Evolutionary conservation across 1,284 basidiomycete species (phyloP), one percentile per base, ranked within the genome.

Genomic region (Volvariella surrecta): DNA sequence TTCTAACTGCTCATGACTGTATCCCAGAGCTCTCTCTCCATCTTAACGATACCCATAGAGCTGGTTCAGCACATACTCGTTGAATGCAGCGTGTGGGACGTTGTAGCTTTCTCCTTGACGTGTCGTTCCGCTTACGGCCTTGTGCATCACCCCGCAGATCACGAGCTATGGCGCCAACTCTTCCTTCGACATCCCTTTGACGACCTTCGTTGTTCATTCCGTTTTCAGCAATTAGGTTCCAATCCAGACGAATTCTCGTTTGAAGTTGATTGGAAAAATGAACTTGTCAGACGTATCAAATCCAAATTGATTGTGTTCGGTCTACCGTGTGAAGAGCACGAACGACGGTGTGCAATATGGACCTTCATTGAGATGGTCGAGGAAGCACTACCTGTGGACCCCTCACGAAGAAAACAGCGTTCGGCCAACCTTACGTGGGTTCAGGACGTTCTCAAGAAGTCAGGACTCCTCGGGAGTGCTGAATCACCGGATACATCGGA

Each of bases 121-220:
- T 79, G 73, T 53, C 63, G 61, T 18, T 51, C 58, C 8, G 70
- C 74, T 11, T 61, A 61, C 48, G 52, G 55, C 20, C 59, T 82
- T 39, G 67, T 81, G 31, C 74, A 76, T 52, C 57, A 64, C 22
- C 48, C 64, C 31, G 48, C 63, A 17, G 75, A 80, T 58, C 70
- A 74, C 43, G 73, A 73, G 54, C 67, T 85, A 32, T 85, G 80
- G 80, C 74, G 78, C 38, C 63, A 71, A 43, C 62, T 84, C 19
- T 81, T 77, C 59, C 68, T 80, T 22, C 47, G 56, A 21, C 52
- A 59, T 18, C 67, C 71, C 11, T 82, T 81, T 55, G 82, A 84
- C 52, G 73, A 80, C 52, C 76, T 74, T n/a, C 66, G 70, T 18
- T 51, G 57, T 37, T 54, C 58, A 8, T 32, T 53, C 11, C 44